Evolutionary conservation across 2,329 filamentous ascomycete species (phyloP).

Genomic region (Dothistroma septosporum): DNA sequence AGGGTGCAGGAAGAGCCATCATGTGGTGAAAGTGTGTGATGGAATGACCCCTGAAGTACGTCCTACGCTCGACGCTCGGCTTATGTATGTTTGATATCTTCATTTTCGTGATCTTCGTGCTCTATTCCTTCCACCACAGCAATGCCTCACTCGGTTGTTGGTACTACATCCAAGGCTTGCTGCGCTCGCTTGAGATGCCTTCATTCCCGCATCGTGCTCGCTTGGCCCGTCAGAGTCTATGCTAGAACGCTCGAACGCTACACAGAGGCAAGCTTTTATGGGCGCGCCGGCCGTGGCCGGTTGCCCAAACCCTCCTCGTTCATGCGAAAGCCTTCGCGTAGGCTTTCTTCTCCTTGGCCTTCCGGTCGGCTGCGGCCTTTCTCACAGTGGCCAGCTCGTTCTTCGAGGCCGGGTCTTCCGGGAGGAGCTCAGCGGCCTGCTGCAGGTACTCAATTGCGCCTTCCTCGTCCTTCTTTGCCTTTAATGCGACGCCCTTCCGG

Average conservation of each 20-base stretch:
- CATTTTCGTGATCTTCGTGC: neutral
- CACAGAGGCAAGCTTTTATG: neutral
- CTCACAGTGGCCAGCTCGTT: constrained; percentile 76
- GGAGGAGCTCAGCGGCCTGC: constrained; percentile 46
- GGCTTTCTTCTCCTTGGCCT: constrained; percentile 84
- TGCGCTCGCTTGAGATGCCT: neutral
- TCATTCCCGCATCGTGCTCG: neutral
- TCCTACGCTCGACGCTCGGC: neutral
- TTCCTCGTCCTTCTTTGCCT: constrained; percentile 80
- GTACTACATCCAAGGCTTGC: neutral
- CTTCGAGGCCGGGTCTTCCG: constrained; percentile 68
- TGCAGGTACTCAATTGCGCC: constrained; percentile 53
- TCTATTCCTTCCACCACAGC: constrained; percentile 8
- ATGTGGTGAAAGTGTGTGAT: constrained; percentile 1
- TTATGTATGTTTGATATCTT: neutral
- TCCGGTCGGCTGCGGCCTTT: constrained; percentile 66
- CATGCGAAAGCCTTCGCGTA: constrained; percentile 85
- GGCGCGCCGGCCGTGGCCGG: neutral
- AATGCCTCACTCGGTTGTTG: neutral
- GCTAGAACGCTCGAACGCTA: constrained; percentile 1
- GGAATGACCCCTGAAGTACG: neutral
- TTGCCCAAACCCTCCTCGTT: constrained; percentile 11
- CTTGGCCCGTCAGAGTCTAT: neutral
- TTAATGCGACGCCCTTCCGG: constrained; percentile 71
- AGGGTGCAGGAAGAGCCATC: constrained; percentile 2